Conservation (phyloP, 1,139 yeast species). For the Suhomyces bribrorum region DNA sequence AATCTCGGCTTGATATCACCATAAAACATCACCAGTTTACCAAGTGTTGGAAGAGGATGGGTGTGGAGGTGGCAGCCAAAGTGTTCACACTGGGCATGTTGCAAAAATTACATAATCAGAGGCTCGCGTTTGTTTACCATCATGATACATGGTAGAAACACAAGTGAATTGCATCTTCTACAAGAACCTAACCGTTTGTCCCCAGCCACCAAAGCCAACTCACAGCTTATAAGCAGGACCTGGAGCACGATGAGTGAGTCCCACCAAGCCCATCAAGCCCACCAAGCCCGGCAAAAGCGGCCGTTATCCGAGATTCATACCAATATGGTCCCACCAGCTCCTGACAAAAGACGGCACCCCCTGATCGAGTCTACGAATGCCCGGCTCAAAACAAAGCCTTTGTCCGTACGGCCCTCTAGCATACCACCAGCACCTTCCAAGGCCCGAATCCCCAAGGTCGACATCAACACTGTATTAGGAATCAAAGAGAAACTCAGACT, state of each 20-base stretch:
- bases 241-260: slow-evolving; percentile 2
- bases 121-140: slow-evolving; percentile 3
- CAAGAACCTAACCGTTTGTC: no score
- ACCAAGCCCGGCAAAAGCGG: slow-evolving; percentile 8
- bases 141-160: slow-evolving; percentile 6
- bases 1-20: no score
- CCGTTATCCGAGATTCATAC: slow-evolving; percentile 11
- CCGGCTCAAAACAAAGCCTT: background rate
- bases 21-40: no score
- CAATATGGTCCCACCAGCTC: slow-evolving; percentile 3
- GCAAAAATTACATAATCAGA: slow-evolving; percentile 5
- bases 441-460: slow-evolving; percentile 4
- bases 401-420: slow-evolving; percentile 6
- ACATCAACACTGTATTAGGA: slow-evolving; percentile 13
- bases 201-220: no score
- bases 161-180: no score
- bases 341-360: slow-evolving; percentile 7
- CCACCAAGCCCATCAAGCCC: no score
- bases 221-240: background rate
- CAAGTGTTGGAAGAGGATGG: no score
- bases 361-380: background rate
- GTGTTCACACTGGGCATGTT: no score
- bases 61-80: no score
- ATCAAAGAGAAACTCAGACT: slow-evolving; percentile 10
- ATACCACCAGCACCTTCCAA: slow-evolving; percentile 10